Conservation (phyloP, 768 basidiomycete genomes). For the Boletus coccyginus region DNA sequence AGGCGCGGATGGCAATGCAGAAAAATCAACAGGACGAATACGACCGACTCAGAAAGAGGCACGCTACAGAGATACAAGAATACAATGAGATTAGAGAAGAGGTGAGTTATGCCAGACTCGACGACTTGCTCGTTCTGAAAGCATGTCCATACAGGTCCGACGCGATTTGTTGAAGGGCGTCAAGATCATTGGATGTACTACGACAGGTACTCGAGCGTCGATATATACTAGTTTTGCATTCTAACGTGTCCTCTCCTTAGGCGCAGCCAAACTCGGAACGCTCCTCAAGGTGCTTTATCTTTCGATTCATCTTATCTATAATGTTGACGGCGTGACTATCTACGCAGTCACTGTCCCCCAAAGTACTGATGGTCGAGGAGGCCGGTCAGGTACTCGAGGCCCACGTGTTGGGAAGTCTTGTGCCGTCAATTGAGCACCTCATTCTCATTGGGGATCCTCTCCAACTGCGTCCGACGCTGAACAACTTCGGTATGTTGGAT, state of each 20-base stretch:
- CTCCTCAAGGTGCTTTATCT: constrained; percentile 49
- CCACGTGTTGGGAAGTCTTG: constrained; percentile 63
- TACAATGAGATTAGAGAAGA: constrained; percentile 49
- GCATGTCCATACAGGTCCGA: constrained; percentile 40
- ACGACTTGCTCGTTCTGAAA: background rate
- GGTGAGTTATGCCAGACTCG: constrained; percentile 35
- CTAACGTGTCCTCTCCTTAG: constrained; percentile 30
- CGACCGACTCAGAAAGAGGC: constrained; percentile 35
- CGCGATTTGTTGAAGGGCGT: constrained; percentile 50
- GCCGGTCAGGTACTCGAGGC: constrained; percentile 83
- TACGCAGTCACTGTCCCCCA: constrained; percentile 53
- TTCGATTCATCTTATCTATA: background rate
- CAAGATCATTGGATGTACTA: constrained; percentile 75
- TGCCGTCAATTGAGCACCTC: constrained; percentile 65
- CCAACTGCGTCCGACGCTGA: constrained; percentile 68
- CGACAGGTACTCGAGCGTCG: constrained; percentile 49
- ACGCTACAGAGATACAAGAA: constrained; percentile 37
- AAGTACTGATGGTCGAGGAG: constrained; percentile 71
- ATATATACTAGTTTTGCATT: background rate
- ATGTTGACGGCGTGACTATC: background rate
- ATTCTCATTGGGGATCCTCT: constrained; percentile 81
- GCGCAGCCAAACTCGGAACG: constrained; percentile 63
- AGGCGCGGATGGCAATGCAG: constrained; percentile 35
- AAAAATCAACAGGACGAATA: constrained; percentile 41
- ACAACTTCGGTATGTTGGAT: constrained; percentile 54